phyloP scores from a whole-genome alignment of 1,284 basidiomycete genomes.

The Amylostereum areolatum region DNA sequence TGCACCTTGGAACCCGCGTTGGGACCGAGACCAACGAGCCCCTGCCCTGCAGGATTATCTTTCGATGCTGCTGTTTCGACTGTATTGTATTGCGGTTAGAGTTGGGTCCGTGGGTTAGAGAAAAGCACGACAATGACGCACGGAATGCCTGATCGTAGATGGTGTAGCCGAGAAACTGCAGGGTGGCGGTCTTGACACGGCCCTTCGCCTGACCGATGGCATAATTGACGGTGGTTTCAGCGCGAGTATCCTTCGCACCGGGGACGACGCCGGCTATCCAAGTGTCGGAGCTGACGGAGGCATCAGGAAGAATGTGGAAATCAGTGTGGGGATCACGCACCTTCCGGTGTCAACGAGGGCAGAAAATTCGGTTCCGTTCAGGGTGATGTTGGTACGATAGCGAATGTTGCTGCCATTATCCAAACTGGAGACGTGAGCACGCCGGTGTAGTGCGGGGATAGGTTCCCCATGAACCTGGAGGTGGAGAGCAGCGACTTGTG shows the following conservation, averaged over 20 bases:
- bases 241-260: slow-evolving; percentile 36
- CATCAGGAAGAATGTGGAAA: not conserved
- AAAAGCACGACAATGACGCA: slow-evolving; percentile 23
- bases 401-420: not conserved
- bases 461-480: no score
- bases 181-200: slow-evolving; percentile 42
- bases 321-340: not conserved
- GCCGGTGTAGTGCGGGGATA: not conserved
- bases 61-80: slow-evolving; percentile 20
- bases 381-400: not conserved
- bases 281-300: slow-evolving; percentile 41
- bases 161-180: slow-evolving; percentile 49
- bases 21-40: slow-evolving; percentile 36
- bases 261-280: slow-evolving; percentile 48
- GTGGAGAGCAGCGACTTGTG: not conserved
- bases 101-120: no score
- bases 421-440: not conserved
- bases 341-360: not conserved
- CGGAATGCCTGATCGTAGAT: slow-evolving; percentile 59
- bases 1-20: slow-evolving; percentile 26
- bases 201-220: slow-evolving; percentile 46
- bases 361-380: not conserved
- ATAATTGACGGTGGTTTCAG: slow-evolving; percentile 39
- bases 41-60: slow-evolving; percentile 20
- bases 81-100: slow-evolving; percentile 3